Evolutionary conservation across 1,284 basidiomycete genomes (phyloP).

Genomic region (Irpex rosettiformis): DNA sequence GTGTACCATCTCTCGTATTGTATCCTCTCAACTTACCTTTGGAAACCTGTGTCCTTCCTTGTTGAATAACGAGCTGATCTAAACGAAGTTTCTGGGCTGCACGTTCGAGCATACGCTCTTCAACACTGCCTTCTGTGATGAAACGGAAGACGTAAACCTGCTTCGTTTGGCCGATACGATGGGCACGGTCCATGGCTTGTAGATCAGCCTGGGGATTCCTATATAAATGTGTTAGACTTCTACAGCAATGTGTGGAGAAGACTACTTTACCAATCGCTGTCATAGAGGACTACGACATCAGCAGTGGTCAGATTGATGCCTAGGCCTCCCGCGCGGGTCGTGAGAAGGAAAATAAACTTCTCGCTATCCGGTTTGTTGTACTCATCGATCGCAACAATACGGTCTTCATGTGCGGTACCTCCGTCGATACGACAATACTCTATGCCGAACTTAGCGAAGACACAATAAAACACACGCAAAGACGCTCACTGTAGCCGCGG

Average conservation of each 20-base stretch:
- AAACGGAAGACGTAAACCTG: constrained; percentile 99
- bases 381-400: constrained; percentile 94
- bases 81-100: constrained; percentile 96
- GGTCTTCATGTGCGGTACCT: constrained; percentile 93
- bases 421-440: constrained; percentile 98
- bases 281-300: constrained; percentile 96
- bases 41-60: constrained; percentile 74
- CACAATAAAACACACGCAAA: neutral
- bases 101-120: constrained; percentile 95
- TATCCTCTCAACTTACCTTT: constrained; percentile 57
- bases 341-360: constrained; percentile 96
- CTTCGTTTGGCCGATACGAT: constrained; percentile 98
- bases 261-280: constrained; percentile 83
- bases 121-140: constrained; percentile 95
- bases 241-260: neutral
- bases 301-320: constrained; percentile 97
- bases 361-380: constrained; percentile 96
- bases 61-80: constrained; percentile 98
- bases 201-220: constrained; percentile 99
- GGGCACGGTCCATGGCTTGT: constrained; percentile 99
- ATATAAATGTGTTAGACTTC: constrained; percentile 10
- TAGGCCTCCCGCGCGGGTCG: constrained; percentile 96
- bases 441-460: constrained; percentile 27
- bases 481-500: constrained; percentile 73
- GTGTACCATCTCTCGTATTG: neutral